Conservation (phyloP, 805 yeast species). For the Metschnikowia koreensis region DNA sequence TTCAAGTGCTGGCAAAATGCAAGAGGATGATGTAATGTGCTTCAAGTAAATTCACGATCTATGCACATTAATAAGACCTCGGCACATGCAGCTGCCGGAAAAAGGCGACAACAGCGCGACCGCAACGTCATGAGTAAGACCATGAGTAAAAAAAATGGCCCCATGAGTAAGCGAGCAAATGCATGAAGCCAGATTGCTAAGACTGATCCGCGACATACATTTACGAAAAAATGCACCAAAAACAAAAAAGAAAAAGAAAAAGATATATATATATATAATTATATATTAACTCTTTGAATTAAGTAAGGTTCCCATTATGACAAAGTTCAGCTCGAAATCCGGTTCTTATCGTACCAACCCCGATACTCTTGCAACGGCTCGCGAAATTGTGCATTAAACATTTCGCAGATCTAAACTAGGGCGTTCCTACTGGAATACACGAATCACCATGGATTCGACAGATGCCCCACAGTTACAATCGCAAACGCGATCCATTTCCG, state of each 20-base stretch:
- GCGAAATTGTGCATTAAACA: neutral
- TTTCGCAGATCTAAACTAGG: neutral
- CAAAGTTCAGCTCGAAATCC: too few species aligned
- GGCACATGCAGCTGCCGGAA: slow-evolving; percentile 5
- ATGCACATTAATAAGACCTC: neutral
- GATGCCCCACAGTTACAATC: neutral
- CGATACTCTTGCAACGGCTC: neutral
- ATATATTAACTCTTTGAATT: too few species aligned
- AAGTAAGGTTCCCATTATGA: too few species aligned
- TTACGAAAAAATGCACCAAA: too few species aligned
- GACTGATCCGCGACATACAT: neutral
- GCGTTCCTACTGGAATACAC: neutral
- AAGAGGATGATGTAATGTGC: neutral
- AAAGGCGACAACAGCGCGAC: slow-evolving; percentile 4
- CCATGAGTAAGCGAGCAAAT: slow-evolving; percentile 6
- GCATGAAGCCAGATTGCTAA: neutral
- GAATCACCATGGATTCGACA: neutral
- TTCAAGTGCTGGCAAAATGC: too few species aligned
- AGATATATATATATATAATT: too few species aligned
- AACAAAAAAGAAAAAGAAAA: neutral
- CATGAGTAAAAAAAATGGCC: slow-evolving; percentile 5
- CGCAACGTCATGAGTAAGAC: slow-evolving; percentile 1
- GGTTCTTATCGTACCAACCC: too few species aligned
- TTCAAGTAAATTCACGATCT: neutral
- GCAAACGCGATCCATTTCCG: neutral